Percentiles rank a stretch among this genome's conserved stretches.
Conservation (phyloP, 768 basidiomycete genomes). For the Boletus rubescentipes region DNA sequence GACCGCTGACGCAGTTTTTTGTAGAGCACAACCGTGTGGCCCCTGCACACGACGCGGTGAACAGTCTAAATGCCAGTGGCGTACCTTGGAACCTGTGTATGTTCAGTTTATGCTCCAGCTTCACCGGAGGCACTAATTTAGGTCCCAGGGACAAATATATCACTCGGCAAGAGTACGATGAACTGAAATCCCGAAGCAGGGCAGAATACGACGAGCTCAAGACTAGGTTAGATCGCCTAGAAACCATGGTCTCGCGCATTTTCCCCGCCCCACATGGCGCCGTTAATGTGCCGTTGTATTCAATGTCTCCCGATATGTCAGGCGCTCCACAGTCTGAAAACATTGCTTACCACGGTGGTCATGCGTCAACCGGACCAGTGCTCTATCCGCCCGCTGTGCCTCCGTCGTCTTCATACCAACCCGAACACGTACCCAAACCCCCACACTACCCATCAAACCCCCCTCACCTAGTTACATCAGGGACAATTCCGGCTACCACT, state of each 20-base stretch:
- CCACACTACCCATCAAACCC: constrained; percentile 29
- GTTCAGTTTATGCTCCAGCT: constrained; percentile 27
- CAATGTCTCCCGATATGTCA: constrained; percentile 32
- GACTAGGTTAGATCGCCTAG: constrained; percentile 59
- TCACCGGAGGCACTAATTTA: constrained; percentile 11
- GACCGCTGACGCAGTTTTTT: constrained; percentile 28
- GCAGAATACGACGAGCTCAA: constrained; percentile 55
- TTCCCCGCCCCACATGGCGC: constrained; percentile 29
- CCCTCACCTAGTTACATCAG: constrained; percentile 27
- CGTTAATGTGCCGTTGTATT: constrained; percentile 29
- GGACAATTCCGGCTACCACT: constrained; percentile 20
- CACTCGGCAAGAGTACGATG: constrained; percentile 73
- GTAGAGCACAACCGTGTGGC: constrained; percentile 75
- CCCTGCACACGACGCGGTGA: constrained; percentile 81
- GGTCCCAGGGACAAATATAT: constrained; percentile 73
- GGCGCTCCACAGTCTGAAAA: constrained; percentile 26
- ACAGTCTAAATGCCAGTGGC: constrained; percentile 80
- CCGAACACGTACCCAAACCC: constrained; percentile 24
- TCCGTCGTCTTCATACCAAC: constrained; percentile 25
- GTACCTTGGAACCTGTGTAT: constrained; percentile 78
- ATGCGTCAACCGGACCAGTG: constrained; percentile 26
- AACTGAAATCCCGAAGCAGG: constrained; percentile 54
- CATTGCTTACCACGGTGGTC: constrained; percentile 29
- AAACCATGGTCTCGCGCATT: constrained; percentile 48
- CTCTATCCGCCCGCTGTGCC: constrained; percentile 24